Evolutionary conservation across 208 protist genomes (phyloP).

Genomic region (Blastocrithidia nonstop): DNA sequence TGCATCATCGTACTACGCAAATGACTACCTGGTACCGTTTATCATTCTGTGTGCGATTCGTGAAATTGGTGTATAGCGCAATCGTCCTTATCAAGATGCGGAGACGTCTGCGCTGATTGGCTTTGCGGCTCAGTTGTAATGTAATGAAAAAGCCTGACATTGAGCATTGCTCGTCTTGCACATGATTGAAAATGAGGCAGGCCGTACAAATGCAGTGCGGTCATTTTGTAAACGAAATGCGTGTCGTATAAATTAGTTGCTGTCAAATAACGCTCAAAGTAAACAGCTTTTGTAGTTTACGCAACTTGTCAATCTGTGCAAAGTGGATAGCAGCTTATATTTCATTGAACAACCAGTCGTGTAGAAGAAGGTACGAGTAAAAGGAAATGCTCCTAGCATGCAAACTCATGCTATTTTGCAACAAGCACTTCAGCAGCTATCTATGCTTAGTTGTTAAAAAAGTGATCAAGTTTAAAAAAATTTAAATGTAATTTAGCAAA

Average conservation of each 20-base stretch:
- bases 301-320: conserved; percentile 16
- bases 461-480: too few relatives aligned
- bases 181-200: conserved; percentile 37
- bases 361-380: conserved; percentile 10
- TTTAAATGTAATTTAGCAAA: too few relatives aligned
- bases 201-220: conserved; percentile 33
- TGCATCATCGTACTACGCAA: conserved; percentile 68
- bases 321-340: too few relatives aligned
- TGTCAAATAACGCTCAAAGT: conserved; percentile 3
- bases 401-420: conserved; percentile 43
- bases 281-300: conserved; percentile 13
- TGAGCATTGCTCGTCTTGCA: conserved; percentile 70
- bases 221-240: conserved; percentile 64
- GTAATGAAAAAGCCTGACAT: conserved; percentile 50
- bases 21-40: conserved; percentile 68
- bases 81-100: conserved; percentile 30
- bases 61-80: conserved; percentile 22
- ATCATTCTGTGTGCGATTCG: conserved; percentile 43
- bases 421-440: conserved; percentile 23
- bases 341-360: too few relatives aligned
- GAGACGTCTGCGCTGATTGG: conserved; percentile 59
- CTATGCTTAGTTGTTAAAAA: too few relatives aligned
- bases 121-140: conserved; percentile 49
- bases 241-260: conserved; percentile 16
- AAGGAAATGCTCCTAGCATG: conserved; percentile 65